Conservation (phyloP, 1,139 yeast species). For the Komagataea norvegica region DNA sequence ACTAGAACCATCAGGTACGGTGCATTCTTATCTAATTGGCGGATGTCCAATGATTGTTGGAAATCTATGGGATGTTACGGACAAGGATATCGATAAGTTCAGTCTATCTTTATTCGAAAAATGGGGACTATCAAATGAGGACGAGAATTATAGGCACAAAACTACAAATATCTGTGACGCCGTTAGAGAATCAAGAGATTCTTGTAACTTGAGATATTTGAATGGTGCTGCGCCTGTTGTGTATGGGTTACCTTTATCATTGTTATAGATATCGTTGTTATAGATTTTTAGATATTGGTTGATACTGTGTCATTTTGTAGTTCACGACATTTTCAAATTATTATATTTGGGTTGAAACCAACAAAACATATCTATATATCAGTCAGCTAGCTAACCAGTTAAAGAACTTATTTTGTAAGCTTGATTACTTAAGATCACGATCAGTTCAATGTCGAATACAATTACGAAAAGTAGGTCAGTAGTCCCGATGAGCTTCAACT, state of each 20-base stretch:
- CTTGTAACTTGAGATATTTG: slow-evolving; percentile 59
- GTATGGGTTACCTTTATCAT: slow-evolving; percentile 62
- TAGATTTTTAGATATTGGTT: no score
- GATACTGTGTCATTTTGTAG: no score
- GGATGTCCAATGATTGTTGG: slow-evolving; percentile 83
- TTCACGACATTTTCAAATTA: no score
- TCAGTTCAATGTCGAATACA: no score
- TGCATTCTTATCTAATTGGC: slow-evolving; percentile 68
- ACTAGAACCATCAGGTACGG: slow-evolving; percentile 72
- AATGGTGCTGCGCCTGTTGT: slow-evolving; percentile 83
- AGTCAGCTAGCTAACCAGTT: no score
- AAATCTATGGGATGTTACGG: slow-evolving; percentile 96
- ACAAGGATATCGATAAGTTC: slow-evolving; percentile 85
- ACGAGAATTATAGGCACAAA: slow-evolving; percentile 9
- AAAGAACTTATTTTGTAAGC: no score
- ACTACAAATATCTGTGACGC: slow-evolving; percentile 43
- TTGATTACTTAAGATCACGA: no score
- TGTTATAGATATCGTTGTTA: no score
- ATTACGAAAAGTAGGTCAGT: no score
- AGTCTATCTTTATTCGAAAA: slow-evolving; percentile 52
- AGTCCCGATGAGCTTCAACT: no score
- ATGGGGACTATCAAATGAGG: slow-evolving; percentile 50
- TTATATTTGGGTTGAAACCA: no score
- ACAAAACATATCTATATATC: no score
- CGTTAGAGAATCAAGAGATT: slow-evolving; percentile 51